Evolutionary conservation across 2,329 filamentous ascomycete genomes (phyloP), one percentile per base, ranked within the genome.

Genomic region (Apiospora saccharicola): DNA sequence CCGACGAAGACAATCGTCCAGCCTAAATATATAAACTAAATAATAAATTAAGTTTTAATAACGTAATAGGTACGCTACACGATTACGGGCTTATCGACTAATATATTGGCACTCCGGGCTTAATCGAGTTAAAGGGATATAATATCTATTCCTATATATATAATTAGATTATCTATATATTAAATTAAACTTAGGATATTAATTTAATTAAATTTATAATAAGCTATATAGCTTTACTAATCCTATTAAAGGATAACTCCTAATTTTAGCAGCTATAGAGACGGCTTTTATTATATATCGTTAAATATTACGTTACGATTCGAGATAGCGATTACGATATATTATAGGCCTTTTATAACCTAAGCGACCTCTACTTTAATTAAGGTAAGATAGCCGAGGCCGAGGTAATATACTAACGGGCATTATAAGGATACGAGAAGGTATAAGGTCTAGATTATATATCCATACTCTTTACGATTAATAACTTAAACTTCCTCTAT

Each of bases 301-400:
- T 64, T 16, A 14, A 47, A 53, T 70, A 70, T 26, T 44, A 26
- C 13, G 34, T 1, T 57, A 72, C 61, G 46, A 72, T 76, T 64
- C 41, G 13, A 46, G 19, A 57, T 24, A 51, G 43, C 37, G 64
- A 73, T 30, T 53, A 57, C 14, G 73, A 72, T 46, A 57, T 68
- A 71, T 19, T 30, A 61, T 72, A 30, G 69, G 71, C 71, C 26
- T 69, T 70, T 67, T 61, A 69, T 6, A 44, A 8, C 43, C 72
- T 84, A 41, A 79, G 80, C 12, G 12, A 37, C n/a, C 75, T 83
- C 71, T 82, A 81, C 70, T 14, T 7, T 8, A 37, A 76, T n/a
- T 76, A 79, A 70, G 78, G 76, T 70, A 77, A 75, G 61, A 67
- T 77, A 19, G 16, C 72, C 6, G 75, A 80, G 46, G 75, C 78